Base-by-base conservation (phyloP, 2,329 filamentous ascomycete species). In the Ustulina deusta region DNA sequence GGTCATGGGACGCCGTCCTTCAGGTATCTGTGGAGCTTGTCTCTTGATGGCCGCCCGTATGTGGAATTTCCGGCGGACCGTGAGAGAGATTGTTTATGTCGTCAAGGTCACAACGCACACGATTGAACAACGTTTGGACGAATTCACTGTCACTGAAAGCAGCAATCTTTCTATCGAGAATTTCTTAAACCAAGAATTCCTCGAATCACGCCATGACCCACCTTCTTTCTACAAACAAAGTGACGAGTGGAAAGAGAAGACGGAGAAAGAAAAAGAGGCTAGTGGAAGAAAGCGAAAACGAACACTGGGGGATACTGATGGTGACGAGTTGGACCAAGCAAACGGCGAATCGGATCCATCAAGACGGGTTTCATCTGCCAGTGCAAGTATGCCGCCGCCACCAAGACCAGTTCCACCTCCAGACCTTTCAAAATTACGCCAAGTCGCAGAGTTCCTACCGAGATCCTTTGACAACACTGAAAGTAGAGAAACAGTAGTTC, bases 81-180 rank as follows among this genome's bases (percentile, higher is more conserved):
- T 97, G 13, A 89, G 94, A 34, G 96, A 99, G 80, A 92, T 99
- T 9, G 95, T 98, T n/a, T 98, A 97, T 78, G 93, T 97, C 42
- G 95, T 97, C 78, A 98, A 97, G 78, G 94, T 98, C 58, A 97
- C 94, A 48, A 97, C 97, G 72, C 88, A 93, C 69, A 99, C 96
- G 7, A 93, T 99, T 68, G 92, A 94, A 75, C 93, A 95, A 78
- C 93, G 96, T 69, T 83, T 99, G 10, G 90, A 94, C 72, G 96
- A 99, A 77, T 99, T 98, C 81, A 93, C 93, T 71, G 87, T 90
- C 36, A 97, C 95, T 0, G 91, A 93, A 70, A 94, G 91, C 68
- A 93, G 93, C 71, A 88, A 89, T 58, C 86, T 98, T 79, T 96
- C 93, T 0, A 92, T 99, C 22, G 91, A 94, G 69, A 91, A 97